Evolutionary conservation across 768 basidiomycete species (phyloP), one percentile per base, ranked within the genome.

Genomic region (Suillus luteus): DNA sequence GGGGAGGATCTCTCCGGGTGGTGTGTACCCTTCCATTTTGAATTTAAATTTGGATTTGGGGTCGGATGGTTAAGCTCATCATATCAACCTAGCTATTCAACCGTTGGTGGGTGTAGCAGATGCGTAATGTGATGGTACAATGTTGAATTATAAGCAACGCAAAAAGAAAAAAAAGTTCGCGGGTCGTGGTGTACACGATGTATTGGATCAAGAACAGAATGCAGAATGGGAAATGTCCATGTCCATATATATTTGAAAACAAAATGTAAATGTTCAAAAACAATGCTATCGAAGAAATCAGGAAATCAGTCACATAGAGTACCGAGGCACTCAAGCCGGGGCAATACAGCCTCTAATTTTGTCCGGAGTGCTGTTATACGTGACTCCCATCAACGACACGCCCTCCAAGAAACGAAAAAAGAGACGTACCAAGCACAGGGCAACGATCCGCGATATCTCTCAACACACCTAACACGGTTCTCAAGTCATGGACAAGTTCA

Each of bases 331-430:
- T 67, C 68, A 11, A 73, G 68, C 60, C 70, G 27, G 54, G 73
- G 63, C 8, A 74, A 37, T 22, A 76, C 49, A 1, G 68, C 67
- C 62, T 76, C 73, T 46, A 75, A 67, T 41, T 67, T 69, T 37
- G 60, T 62, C 22, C 70, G 66, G 15, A 72, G 67, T 41, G 68
- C 72, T 73, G 43, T 51, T 43, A n/a, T 58, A 10, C 33, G 41
- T 19, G 55, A 7, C 7, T 37, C 19, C 54, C 33, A 48, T 61
- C 48, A 37, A 17, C 11, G 44, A 2, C 55, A 27, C n/a, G n/a
- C n/a, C n/a, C n/a, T n/a, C n/a, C n/a, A n/a, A n/a, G n/a, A n/a
- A n/a, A n/a, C n/a, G n/a, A n/a, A n/a, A n/a, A n/a, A n/a, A n/a
- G n/a, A 15, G 40, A 68, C 74, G 37, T 59, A 76, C 75, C 65